phyloP scores from a whole-genome alignment of 2,329 filamentous ascomycete genomes.

The Pseudovirgaria hyperparasitica region DNA sequence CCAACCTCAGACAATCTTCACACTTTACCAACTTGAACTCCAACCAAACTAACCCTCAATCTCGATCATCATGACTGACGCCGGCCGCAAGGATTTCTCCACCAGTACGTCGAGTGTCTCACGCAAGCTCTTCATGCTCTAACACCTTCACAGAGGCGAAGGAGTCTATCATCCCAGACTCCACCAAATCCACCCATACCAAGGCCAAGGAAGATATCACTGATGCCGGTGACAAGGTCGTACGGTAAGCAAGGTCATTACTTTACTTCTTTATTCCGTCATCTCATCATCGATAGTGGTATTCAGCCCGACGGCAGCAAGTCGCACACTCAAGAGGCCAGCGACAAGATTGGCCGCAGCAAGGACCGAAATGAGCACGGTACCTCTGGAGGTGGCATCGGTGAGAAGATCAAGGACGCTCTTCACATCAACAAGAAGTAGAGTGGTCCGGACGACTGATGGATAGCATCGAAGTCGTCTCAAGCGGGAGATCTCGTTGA shows the following conservation, averaged over 20 bases:
- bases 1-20: too few relatives aligned
- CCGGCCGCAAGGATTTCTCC: slow-evolving; percentile 47
- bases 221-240: slow-evolving; percentile 41
- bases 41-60: too few relatives aligned
- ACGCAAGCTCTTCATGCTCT: slow-evolving; percentile 6
- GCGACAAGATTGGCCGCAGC: slow-evolving; percentile 26
- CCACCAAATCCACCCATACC: slow-evolving; percentile 47
- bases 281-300: slow-evolving; percentile 24
- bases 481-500: too few relatives aligned
- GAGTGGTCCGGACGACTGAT: too few relatives aligned
- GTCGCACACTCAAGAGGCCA: slow-evolving; percentile 37
- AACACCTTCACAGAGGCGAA: slow-evolving; percentile 33
- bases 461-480: too few relatives aligned
- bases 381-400: slow-evolving; percentile 22
- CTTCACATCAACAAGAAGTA: slow-evolving; percentile 29
- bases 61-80: slow-evolving; percentile 46
- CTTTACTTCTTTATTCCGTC: neutral
- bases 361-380: slow-evolving; percentile 26
- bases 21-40: too few relatives aligned
- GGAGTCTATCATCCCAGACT: slow-evolving; percentile 46
- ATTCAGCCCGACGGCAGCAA: slow-evolving; percentile 41
- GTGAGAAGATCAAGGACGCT: slow-evolving; percentile 36
- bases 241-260: slow-evolving; percentile 27
- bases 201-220: slow-evolving; percentile 46
- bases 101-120: slow-evolving; percentile 24